Conservation (phyloP, 2,329 filamentous ascomycete species). For the Cordyceps cicadae region DNA sequence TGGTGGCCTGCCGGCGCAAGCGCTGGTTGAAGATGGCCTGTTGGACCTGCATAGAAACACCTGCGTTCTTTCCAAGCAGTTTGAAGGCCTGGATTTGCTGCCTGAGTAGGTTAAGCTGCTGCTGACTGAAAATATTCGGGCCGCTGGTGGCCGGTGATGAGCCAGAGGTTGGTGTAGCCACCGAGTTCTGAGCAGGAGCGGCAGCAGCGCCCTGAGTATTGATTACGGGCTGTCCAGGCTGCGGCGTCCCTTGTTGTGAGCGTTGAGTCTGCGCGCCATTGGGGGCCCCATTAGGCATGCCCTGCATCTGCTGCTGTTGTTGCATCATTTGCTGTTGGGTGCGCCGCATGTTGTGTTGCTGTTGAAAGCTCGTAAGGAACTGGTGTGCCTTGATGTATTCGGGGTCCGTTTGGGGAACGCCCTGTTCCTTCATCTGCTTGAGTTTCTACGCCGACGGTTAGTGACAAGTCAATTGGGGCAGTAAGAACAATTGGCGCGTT, state of each 20-base stretch:
- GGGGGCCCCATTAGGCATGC: constrained; percentile 44
- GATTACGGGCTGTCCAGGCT: constrained; percentile 24
- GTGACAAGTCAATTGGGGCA: not conserved
- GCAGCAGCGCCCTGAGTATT: constrained; percentile 31
- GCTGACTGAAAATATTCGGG: constrained; percentile 59
- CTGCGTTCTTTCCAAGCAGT: constrained; percentile 75
- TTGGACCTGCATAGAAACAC: constrained; percentile 70
- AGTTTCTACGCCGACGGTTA: constrained; percentile 56
- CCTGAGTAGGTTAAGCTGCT: constrained; percentile 70
- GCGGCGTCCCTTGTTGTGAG: constrained; percentile 29
- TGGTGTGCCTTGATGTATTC: constrained; percentile 78
- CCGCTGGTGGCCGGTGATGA: constrained; percentile 24
- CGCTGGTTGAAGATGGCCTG: constrained; percentile 73
- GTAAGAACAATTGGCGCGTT: not conserved
- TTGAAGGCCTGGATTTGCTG: constrained; percentile 91
- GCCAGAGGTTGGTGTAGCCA: constrained; percentile 26
- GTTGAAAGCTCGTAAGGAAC: constrained; percentile 64
- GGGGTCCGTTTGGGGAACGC: constrained; percentile 72
- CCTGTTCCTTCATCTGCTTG: constrained; percentile 78
- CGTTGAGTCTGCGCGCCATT: constrained; percentile 41
- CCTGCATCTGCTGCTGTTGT: constrained; percentile 40
- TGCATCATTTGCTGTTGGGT: constrained; percentile 36
- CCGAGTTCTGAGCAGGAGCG: constrained; percentile 25
- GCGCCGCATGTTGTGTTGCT: constrained; percentile 50
- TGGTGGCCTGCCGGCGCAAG: constrained; percentile 52